Base-by-base conservation (phyloP, 129 eudicot species). In the Logfia minima region DNA sequence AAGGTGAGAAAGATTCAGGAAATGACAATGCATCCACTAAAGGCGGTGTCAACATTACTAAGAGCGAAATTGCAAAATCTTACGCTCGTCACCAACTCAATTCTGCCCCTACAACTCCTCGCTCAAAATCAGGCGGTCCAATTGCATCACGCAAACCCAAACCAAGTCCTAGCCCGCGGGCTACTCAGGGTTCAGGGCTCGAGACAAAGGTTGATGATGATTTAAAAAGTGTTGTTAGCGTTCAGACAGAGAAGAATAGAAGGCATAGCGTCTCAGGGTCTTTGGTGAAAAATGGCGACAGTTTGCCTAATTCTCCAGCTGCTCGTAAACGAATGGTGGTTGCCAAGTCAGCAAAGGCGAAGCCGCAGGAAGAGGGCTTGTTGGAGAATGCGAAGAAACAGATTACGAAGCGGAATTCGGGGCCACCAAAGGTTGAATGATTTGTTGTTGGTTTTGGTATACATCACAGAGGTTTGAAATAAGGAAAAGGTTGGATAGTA, bases 21-120 rank as follows among this genome's bases (percentile, higher is more conserved):
- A 82, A 71, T 23, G 88, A 92, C n/a, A 81, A 79, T 35, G 24
- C 84, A 70, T 84, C 91, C 19, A 81, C 77, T 31, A 89, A 82
- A 41, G 84, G 79, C n/a, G 83, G 79, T 29, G 11, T 75, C 80
- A 79, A 72, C 76, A 62, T 76, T 39, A 52, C 85, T 41, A 82
- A 80, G 29, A 87, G 88, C 19, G 92, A 88, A 84, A 88, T 93
- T 31, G 85, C 92, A 39, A 93, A 93, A 77, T 80, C 98, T 1
- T 93, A 87, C 60, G 92, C 95, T 39, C 95, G 95, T 80, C 96
- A 85, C 75, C 96, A 85, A 66, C 92, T 88, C 55, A 90, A 84
- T 71, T 82, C 92, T 19, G 87, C 91, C 39, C 86, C 91, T 29
- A 39, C 89, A 56, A 81, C 87, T 70, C 82, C 90, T 67, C 77